phyloP scores from a whole-genome alignment of 768 basidiomycete species.

The Hypholoma fasciculare region DNA sequence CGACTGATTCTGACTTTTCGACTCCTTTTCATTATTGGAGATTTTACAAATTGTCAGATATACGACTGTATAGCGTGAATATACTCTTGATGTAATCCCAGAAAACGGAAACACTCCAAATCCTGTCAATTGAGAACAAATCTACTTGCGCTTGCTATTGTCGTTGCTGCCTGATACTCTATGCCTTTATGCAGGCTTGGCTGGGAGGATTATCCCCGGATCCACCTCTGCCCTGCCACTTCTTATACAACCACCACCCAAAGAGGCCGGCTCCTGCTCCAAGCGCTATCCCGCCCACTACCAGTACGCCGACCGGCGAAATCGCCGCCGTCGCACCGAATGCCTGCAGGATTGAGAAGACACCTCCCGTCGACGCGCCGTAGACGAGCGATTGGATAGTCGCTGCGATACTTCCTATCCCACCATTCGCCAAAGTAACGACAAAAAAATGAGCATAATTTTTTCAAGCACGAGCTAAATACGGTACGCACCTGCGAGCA shows the following conservation, averaged over 20 bases:
- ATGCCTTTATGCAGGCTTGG: too few species aligned
- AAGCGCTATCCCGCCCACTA: neutral
- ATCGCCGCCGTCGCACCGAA: neutral
- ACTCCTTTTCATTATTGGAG: too few species aligned
- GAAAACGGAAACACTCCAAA: too few species aligned
- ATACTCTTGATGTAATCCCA: too few species aligned
- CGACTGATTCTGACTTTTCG: too few species aligned
- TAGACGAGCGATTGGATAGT: conserved; percentile 7
- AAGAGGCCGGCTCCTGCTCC: neutral
- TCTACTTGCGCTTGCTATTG: too few species aligned
- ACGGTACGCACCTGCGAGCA: conserved; percentile 9
- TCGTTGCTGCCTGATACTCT: too few species aligned
- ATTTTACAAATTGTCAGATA: too few species aligned
- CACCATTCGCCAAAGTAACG: neutral
- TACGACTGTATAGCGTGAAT: too few species aligned
- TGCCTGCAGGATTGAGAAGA: neutral
- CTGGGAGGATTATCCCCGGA: neutral
- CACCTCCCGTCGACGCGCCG: neutral
- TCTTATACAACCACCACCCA: neutral
- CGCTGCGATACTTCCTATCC: conserved; percentile 9
- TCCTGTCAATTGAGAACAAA: too few species aligned
- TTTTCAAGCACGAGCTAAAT: too few species aligned
- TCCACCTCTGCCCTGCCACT: neutral
- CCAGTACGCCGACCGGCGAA: neutral
- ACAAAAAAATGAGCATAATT: neutral